These are phyloP conservation scores for Pezicula radicicola DNA, from an alignment of 2,329 filamentous ascomycete genomes.

Conservation along the genomic window DNA sequence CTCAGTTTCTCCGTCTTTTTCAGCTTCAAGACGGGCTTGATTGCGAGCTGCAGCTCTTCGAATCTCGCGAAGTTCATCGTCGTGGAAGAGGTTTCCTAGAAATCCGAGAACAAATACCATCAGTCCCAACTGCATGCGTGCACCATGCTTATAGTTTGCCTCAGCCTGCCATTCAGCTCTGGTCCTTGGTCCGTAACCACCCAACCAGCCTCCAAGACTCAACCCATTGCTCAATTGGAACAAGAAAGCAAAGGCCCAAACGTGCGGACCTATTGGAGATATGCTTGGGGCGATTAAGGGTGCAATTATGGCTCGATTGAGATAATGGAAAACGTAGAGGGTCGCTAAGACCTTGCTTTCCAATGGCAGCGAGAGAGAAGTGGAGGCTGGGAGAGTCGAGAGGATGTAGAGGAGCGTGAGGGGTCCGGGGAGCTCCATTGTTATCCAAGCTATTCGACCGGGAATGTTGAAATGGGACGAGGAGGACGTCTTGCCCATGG, in stretches of 20 bases:
- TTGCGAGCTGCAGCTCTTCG: conserved; percentile 64
- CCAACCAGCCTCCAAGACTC: conserved; percentile 76
- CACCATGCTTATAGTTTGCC: conserved; percentile 31
- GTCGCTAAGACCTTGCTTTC: conserved; percentile 74
- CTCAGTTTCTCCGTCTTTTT: conserved; percentile 33
- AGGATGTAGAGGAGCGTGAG: conserved; percentile 78
- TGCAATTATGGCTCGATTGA: conserved; percentile 81
- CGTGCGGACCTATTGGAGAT: conserved; percentile 75
- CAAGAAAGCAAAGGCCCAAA: conserved; percentile 59
- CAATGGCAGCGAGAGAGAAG: conserved; percentile 65
- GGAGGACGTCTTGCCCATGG: conserved; percentile 87
- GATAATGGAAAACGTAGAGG: conserved; percentile 81
- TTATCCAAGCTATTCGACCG: conserved; percentile 81
- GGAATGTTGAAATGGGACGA: conserved; percentile 77
- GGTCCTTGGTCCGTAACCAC: conserved; percentile 71
- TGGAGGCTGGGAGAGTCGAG: conserved; percentile 58
- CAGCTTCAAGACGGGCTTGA: conserved; percentile 30
- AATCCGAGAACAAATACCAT: conserved; percentile 75
- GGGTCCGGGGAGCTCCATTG: conserved; percentile 83
- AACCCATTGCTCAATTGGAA: conserved; percentile 84
- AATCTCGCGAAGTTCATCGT: conserved; percentile 86
- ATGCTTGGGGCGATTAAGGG: conserved; percentile 87
- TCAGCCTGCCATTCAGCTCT: conserved; percentile 46
- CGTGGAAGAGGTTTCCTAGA: conserved; percentile 80
- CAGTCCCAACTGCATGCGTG: conserved; percentile 58